phyloP scores from a whole-genome alignment of 1,284 basidiomycete species.

The Ustilago bromivora region DNA sequence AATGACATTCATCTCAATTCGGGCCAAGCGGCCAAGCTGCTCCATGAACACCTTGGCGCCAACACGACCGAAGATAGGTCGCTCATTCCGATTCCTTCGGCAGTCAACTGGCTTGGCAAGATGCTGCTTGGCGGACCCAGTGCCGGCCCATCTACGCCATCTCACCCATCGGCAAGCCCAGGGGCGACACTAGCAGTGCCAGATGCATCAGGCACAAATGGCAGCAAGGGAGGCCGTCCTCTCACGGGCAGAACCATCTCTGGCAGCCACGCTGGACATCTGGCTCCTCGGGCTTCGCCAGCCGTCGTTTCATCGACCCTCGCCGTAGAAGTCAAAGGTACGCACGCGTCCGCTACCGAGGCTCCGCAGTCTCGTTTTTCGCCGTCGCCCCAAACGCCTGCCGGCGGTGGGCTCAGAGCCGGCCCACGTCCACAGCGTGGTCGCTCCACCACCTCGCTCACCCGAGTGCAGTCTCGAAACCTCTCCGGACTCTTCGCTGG shows the following conservation, averaged over 20 bases:
- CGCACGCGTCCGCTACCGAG: conserved; percentile 48
- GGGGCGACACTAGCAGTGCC: conserved; percentile 17
- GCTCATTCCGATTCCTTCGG: conserved; percentile 48
- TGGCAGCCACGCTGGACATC: conserved; percentile 26
- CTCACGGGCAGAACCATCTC: conserved; percentile 32
- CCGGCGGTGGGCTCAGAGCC: conserved; percentile 23
- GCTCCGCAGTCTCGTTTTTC: conserved; percentile 19
- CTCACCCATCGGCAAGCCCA: conserved; percentile 8
- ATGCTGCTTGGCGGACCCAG: conserved; percentile 47
- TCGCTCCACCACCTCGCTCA: conserved; percentile 42
- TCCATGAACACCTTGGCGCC: conserved; percentile 64
- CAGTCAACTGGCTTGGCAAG: conserved; percentile 58
- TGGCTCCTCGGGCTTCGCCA: conserved; percentile 53
- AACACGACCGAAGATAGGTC: conserved; percentile 44
- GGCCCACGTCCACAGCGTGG: conserved; percentile 47
- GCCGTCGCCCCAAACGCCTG: conserved; percentile 18
- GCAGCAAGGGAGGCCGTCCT: conserved; percentile 19
- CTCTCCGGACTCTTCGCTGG: conserved; percentile 58
- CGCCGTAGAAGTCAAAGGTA: conserved; percentile 62
- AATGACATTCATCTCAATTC: conserved; percentile 94
- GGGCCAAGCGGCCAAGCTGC: conserved; percentile 72
- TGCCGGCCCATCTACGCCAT: conserved; percentile 20
- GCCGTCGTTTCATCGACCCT: conserved; percentile 51
- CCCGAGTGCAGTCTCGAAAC: conserved; percentile 53
- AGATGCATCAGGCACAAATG: conserved; percentile 11